These are phyloP conservation scores for Thalassiosira oceanica DNA, from an alignment of 352 stramenopile genomes.

Conservation along the genomic window DNA sequence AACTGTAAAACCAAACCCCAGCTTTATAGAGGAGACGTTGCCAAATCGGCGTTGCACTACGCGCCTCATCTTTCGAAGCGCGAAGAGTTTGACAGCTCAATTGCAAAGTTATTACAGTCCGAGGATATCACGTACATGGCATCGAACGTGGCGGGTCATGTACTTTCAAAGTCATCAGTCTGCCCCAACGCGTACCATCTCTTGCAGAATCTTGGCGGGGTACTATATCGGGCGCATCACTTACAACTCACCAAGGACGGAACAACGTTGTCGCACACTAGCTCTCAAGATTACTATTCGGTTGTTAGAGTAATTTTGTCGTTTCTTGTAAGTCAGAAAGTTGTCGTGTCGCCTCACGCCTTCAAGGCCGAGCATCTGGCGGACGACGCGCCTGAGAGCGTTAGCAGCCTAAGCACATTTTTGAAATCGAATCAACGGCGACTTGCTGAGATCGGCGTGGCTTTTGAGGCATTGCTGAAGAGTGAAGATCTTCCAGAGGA, in stretches of 20 bases:
- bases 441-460: constrained; percentile 36
- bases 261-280: constrained; percentile 7
- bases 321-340: constrained; percentile 35
- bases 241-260: background rate
- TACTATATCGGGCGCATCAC: constrained; percentile 38
- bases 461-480: constrained; percentile 28
- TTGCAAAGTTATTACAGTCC: constrained; percentile 30
- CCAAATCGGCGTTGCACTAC: constrained; percentile 30
- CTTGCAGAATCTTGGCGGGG: constrained; percentile 29
- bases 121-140: constrained; percentile 33
- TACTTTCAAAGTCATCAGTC: constrained; percentile 19
- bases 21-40: constrained; percentile 38
- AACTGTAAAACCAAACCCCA: constrained; percentile 27
- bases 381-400: constrained; percentile 42
- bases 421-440: constrained; percentile 30
- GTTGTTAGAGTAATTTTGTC: constrained; percentile 33
- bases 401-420: constrained; percentile 26
- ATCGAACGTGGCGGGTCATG: constrained; percentile 37
- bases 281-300: constrained; percentile 36
- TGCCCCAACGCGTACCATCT: constrained; percentile 40
- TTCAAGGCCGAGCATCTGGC: constrained; percentile 49
- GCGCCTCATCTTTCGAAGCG: constrained; percentile 4
- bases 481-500: constrained; percentile 43
- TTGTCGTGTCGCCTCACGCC: constrained; percentile 32
- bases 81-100: constrained; percentile 10